Evolutionary conservation across 768 basidiomycete genomes (phyloP).

Genomic region (Leccinum arenicola): DNA sequence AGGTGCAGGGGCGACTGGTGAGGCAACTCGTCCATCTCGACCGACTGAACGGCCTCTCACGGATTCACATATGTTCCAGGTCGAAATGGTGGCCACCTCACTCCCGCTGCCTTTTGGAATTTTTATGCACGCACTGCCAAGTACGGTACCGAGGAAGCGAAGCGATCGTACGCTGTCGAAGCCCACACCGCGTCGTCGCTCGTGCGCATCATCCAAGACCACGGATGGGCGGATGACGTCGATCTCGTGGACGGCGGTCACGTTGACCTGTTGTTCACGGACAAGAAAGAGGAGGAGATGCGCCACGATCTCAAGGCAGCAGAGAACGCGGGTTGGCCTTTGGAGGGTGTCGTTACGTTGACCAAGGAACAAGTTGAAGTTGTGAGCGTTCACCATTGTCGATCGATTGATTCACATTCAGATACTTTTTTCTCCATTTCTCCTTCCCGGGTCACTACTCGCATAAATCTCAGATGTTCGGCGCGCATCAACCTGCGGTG

Average conservation of each 20-base stretch:
- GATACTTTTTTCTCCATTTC: background rate
- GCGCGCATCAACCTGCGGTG: slow-evolving; percentile 49
- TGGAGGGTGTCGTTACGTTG: slow-evolving; percentile 47
- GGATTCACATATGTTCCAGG: slow-evolving; percentile 38
- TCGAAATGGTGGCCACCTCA: slow-evolving; percentile 78
- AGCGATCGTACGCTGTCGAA: slow-evolving; percentile 54
- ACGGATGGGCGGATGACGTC: slow-evolving; percentile 46
- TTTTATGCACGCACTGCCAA: slow-evolving; percentile 39
- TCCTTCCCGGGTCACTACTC: background rate
- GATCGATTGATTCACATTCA: background rate
- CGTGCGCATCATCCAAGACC: slow-evolving; percentile 43
- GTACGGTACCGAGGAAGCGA: slow-evolving; percentile 56
- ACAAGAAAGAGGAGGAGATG: slow-evolving; percentile 39
- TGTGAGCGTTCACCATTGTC: slow-evolving; percentile 32
- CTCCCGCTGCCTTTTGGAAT: slow-evolving; percentile 43
- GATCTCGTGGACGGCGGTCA: slow-evolving; percentile 63
- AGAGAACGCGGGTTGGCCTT: slow-evolving; percentile 45
- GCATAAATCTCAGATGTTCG: slow-evolving; percentile 21
- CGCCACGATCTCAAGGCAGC: slow-evolving; percentile 53
- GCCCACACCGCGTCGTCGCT: slow-evolving; percentile 50
- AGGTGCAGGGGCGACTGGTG: slow-evolving; percentile 81
- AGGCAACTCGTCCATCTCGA: slow-evolving; percentile 1
- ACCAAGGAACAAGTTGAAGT: slow-evolving; percentile 43
- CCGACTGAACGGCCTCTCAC: background rate
- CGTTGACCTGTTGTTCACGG: slow-evolving; percentile 46